Evolutionary conservation across 257 asterid species (phyloP), one percentile per base, ranked within the genome.

Genomic region (Ballota nigra): DNA sequence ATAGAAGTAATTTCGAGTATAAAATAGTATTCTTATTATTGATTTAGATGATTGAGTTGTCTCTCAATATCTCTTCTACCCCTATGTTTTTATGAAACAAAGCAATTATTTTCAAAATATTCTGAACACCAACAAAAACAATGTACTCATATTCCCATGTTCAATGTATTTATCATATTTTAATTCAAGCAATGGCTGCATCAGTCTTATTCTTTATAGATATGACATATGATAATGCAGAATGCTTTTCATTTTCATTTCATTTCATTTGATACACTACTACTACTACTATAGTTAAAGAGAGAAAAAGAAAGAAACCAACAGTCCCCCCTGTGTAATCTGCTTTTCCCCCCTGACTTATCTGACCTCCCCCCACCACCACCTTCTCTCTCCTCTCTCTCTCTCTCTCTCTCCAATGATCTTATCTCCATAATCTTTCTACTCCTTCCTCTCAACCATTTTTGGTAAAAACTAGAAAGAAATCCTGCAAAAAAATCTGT

Each of bases 301-400:
- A 7, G 72, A 6, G 1, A 0, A 5, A 72, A 72, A 56, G 63
- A 36, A 80, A 85, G 77, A 78, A 81, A 72, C 79, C 75, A 80
- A 49, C 65, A 62, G 82, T 79, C 75, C 72, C 77, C 69, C 56
- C 29, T 83, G 79, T 71, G 28, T 71, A 64, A 33, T 70, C 70
- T 64, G 78, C 71, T 69, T 76, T 81, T 72, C 62, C 31, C 59
- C 60, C 85, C 85, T 80, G 82, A 78, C 86, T 72, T 79, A 68
- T 83, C 86, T 86, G 96, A 86, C 86, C 74, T 70, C 82, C 84
- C 83, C 63, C 92, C 72, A 76, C 59, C n/a, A n/a, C 75, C 45
- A 56, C 65, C 69, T 77, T 73, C 77, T 64, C 83, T 47, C 77
- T n/a, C 71, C 73, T 75, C 56, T 73, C 20, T 63, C 71, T 75